Conservation (phyloP, 352 stramenopile species). For the Sclerospora graminicola region DNA sequence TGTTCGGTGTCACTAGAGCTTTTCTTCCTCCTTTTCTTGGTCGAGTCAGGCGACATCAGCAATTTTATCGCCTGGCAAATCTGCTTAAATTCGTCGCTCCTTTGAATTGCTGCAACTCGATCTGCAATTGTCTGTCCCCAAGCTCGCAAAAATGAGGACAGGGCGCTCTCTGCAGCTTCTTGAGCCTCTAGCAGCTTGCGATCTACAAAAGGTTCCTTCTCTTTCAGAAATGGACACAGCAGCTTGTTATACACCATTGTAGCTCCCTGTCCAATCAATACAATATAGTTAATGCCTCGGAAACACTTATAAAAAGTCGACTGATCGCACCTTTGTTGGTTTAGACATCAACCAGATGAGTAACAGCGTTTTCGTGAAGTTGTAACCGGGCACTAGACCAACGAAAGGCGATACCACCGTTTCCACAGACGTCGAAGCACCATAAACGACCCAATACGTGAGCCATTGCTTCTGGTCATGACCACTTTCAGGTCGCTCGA, state of each 20-base stretch:
- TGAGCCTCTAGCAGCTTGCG: slow-evolving; percentile 46
- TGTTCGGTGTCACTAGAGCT: slow-evolving; percentile 11
- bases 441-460: slow-evolving; percentile 96
- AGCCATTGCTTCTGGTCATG: slow-evolving; percentile 80
- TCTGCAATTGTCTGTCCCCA: slow-evolving; percentile 39
- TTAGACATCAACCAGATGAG: slow-evolving; percentile 94
- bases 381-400: slow-evolving; percentile 90
- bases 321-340: slow-evolving; percentile 62
- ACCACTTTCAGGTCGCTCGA: slow-evolving; percentile 34
- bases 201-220: slow-evolving; percentile 65
- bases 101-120: slow-evolving; percentile 34
- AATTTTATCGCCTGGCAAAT: slow-evolving; percentile 31
- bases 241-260: slow-evolving; percentile 56
- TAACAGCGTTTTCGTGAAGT: slow-evolving; percentile 91
- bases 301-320: not conserved
- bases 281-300: not conserved
- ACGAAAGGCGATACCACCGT: slow-evolving; percentile 39
- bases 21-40: slow-evolving; percentile 17
- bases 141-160: slow-evolving; percentile 38
- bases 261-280: slow-evolving; percentile 28
- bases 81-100: slow-evolving; percentile 41
- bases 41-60: slow-evolving; percentile 11
- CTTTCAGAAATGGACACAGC: slow-evolving; percentile 50
- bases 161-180: slow-evolving; percentile 27
- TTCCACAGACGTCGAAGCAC: slow-evolving; percentile 90